Evolutionary conservation across 2,329 filamentous ascomycete species (phyloP).

Genomic region (Parafenestella ontariensis): DNA sequence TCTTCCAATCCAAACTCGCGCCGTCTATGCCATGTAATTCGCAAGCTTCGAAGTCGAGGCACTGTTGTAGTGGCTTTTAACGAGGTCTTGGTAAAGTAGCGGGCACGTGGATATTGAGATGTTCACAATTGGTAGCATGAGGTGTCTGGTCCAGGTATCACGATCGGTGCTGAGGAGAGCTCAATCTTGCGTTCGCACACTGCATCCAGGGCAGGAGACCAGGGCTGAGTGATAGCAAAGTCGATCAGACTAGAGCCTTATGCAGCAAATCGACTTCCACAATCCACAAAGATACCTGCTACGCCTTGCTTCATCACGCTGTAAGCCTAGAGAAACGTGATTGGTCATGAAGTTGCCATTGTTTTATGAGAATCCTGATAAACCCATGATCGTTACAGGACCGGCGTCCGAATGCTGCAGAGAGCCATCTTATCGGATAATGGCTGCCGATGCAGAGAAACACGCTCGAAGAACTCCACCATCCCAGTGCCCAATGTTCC

Average conservation of each 20-base stretch:
- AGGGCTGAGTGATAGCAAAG: background rate
- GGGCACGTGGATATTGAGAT: too few species aligned
- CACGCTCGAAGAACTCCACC: slow-evolving; percentile 46
- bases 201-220: background rate
- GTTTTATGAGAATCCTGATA: slow-evolving; percentile 45
- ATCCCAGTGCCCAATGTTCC: slow-evolving; percentile 36
- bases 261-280: background rate
- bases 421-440: slow-evolving; percentile 38
- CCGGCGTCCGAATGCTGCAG: slow-evolving; percentile 41
- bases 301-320: background rate
- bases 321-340: too few species aligned
- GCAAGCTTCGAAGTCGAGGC: too few species aligned
- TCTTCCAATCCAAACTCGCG: too few species aligned
- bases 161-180: background rate
- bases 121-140: too few species aligned
- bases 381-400: slow-evolving; percentile 46
- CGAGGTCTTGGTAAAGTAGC: too few species aligned
- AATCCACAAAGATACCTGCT: background rate
- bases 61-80: too few species aligned
- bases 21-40: too few species aligned
- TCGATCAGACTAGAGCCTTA: background rate
- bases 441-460: slow-evolving; percentile 44
- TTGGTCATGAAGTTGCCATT: slow-evolving; percentile 46
- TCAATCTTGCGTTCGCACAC: background rate
- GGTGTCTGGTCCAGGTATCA: background rate